A percentile compares a stretch with the other conserved stretches of the same genome.
phyloP scores from a whole-genome alignment of 2,329 filamentous ascomycete genomes.

The Sclerotinia subarctica region DNA sequence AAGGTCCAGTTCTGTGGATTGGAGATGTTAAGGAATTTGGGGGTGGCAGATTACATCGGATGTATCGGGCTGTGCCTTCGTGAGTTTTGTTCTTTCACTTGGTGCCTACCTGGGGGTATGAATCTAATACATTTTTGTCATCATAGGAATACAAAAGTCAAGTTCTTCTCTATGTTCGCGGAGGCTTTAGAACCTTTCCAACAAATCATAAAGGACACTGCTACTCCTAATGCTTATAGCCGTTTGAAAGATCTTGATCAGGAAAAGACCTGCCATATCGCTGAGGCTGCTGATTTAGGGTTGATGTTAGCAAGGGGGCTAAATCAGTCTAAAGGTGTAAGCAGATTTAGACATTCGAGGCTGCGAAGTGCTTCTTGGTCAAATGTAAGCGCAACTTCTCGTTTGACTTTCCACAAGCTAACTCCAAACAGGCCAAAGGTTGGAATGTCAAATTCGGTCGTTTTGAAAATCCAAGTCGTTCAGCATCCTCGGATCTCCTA shows the following conservation, averaged over 20 bases:
- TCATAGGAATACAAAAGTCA: slow-evolving; percentile 57
- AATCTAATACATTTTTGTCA: not conserved
- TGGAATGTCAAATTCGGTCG: slow-evolving; percentile 40
- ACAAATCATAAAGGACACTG: slow-evolving; percentile 46
- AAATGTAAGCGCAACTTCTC: slow-evolving; percentile 30
- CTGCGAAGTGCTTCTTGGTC: slow-evolving; percentile 43
- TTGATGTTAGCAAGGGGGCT: slow-evolving; percentile 46
- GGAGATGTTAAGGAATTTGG: slow-evolving; percentile 50
- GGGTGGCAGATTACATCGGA: slow-evolving; percentile 50
- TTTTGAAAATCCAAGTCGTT: slow-evolving; percentile 19
- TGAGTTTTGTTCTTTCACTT: slow-evolving; percentile 19
- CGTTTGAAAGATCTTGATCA: slow-evolving; percentile 52
- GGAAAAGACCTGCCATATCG: slow-evolving; percentile 55
- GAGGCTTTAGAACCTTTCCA: slow-evolving; percentile 52
- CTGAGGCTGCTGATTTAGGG: slow-evolving; percentile 56
- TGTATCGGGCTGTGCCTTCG: slow-evolving; percentile 59
- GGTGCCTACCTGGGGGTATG: not conserved
- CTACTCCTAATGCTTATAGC: slow-evolving; percentile 53
- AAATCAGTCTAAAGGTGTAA: slow-evolving; percentile 41
- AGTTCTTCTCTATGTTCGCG: slow-evolving; percentile 56
- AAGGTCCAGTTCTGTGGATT: slow-evolving; percentile 55
- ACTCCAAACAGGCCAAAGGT: slow-evolving; percentile 27
- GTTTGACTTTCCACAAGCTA: slow-evolving; percentile 10
- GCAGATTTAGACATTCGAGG: slow-evolving; percentile 40
- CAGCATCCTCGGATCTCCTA: slow-evolving; percentile 38